Conservation (phyloP, 2,329 filamentous ascomycete genomes). For the Leptographium radiaticola region DNA sequence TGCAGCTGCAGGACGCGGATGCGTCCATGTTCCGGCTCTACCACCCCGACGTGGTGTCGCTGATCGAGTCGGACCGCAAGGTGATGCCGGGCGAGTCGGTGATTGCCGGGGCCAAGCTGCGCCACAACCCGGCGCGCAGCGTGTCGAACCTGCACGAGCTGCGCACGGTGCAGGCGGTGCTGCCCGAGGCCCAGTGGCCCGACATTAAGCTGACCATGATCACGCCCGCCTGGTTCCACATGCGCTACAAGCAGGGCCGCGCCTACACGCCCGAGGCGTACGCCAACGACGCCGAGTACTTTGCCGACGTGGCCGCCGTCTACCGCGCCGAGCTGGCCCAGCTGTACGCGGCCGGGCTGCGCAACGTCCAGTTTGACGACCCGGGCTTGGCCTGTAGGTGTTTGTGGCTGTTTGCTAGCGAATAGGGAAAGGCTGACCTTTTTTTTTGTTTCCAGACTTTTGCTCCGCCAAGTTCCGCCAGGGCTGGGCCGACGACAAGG, state of each 20-base stretch:
- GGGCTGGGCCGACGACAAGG: conserved; percentile 30
- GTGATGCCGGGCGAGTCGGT: conserved; percentile 33
- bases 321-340: conserved; percentile 34
- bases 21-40: conserved; percentile 23
- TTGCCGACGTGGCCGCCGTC: conserved; percentile 35
- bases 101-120: conserved; percentile 32
- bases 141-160: too few species aligned
- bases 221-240: conserved; percentile 50
- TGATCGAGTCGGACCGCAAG: conserved; percentile 24
- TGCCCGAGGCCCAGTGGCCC: conserved; percentile 22
- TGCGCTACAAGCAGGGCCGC: conserved; percentile 33
- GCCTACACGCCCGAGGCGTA: conserved; percentile 37
- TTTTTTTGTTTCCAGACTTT: conserved; percentile 35
- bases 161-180: too few species aligned
- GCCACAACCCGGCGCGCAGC: conserved; percentile 15
- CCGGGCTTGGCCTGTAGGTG: conserved; percentile 38
- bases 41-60: conserved; percentile 21
- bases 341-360: conserved; percentile 34
- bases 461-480: conserved; percentile 29
- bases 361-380: conserved; percentile 46
- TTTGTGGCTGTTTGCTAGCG: too few species aligned
- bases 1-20: conserved; percentile 18
- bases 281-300: conserved; percentile 33
- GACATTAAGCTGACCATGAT: conserved; percentile 47
- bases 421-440: too few species aligned